Base-by-base conservation (phyloP, 2,329 filamentous ascomycete genomes). In the Cercospora janseana region DNA sequence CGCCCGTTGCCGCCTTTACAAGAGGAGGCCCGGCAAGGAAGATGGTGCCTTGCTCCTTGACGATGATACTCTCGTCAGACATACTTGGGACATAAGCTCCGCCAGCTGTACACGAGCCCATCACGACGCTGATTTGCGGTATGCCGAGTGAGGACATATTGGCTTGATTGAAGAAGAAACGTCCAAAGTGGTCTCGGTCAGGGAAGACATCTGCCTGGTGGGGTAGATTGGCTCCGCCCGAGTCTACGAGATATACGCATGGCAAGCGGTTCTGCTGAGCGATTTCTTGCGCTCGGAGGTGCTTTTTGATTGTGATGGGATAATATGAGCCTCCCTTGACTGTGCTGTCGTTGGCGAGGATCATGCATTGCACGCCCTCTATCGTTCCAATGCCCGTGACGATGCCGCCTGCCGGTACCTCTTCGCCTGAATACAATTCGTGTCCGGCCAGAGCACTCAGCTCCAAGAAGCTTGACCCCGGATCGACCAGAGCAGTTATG, bases 301-400 rank as follows among this genome's bases (percentile, higher is more conserved):
- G 93, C 77, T 98, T 98, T 76, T 96, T 96, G 52, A 97, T 88
- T 0, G 92, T 98, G 61, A 97, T 89, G 1, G 92, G 92, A 66
- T 92, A 97, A 72, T 98, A 98, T 1, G 92, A 95, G 18, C 92
- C 92, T 45, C 92, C 92, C 73, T 97, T 98, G 65, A 97, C 92
- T 52, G 92, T 96, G 73, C 88, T 94, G 68, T 96, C 92, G 68
- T 97, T 96, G 51, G 90, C 91, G 42, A 96, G 87, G 61, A 97
- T 87, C 74, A 96, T 86, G 69, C 92, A 97, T 31, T 84, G 86
- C 20, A 95, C 89, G 10, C 92, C 92, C 67, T 93, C 87, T 20
- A 98, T 87, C 2, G 87, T 86, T 3, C 92, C 92, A 45, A 97
- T 82, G 1, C 92, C 93, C 0, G 93, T 94, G 52, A 98, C 89